Percentiles rank a stretch among this genome's conserved stretches.
Evolutionary conservation across 2,329 filamentous ascomycete species (phyloP).

Genomic region (Aspergillus tanneri): DNA sequence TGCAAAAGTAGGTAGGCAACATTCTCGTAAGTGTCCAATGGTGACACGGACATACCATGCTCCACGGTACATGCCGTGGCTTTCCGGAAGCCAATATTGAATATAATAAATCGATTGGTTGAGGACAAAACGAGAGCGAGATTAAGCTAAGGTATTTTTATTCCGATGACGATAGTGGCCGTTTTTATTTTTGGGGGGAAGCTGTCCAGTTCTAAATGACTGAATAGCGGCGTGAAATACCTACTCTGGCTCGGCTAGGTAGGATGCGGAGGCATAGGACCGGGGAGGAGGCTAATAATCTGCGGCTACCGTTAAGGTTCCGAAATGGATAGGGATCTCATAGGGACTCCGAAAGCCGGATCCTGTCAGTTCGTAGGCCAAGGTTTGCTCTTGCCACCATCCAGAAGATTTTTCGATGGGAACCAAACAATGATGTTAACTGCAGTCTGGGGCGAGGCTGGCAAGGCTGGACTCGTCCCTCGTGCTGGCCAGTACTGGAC

Average conservation of each 20-base stretch:
- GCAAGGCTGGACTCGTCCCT: background rate
- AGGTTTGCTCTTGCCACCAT: constrained; percentile 9
- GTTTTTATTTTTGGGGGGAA: constrained; percentile 1
- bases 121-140: background rate
- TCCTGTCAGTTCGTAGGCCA: background rate
- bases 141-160: background rate
- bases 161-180: background rate
- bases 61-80: constrained; percentile 5
- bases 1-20: background rate
- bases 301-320: no score
- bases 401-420: constrained; percentile 5
- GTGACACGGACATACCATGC: background rate
- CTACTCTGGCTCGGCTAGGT: no score
- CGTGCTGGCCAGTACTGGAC: background rate
- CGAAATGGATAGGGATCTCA: constrained; percentile 4
- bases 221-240: no score
- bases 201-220: constrained; percentile 3
- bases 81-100: background rate
- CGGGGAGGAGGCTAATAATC: no score
- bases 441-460: constrained; percentile 17
- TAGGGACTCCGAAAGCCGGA: constrained; percentile 3
- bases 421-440: constrained; percentile 9
- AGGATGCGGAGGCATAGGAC: no score
- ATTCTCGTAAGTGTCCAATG: background rate
- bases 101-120: background rate